Evolutionary conservation across 169 alveolate genomes (phyloP), one percentile per base, ranked within the genome.

Genomic region (Plasmodium blacklocki): DNA sequence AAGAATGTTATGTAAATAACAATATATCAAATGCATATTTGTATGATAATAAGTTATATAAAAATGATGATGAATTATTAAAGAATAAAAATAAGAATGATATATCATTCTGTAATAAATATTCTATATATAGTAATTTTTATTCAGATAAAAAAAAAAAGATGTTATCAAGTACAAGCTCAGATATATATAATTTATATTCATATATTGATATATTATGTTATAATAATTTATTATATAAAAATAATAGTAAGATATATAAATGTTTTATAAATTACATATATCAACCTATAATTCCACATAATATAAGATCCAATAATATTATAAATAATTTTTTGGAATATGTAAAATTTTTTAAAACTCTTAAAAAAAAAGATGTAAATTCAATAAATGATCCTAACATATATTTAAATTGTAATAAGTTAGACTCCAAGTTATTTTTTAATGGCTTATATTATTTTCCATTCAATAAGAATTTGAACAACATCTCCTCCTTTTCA

Each of bases 201-300:
- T 68, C 91, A 9, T 83, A 83, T 43, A 23, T 83, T 3, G 91
- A 83, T 56, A n/a, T 83, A 19, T 18, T 83, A 15, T 83, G 91
- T 43, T 83, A 83, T 49, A 56, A 50, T 29, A 68, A 54, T 67
- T 68, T 83, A 45, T 50, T 83, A 8, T 5, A 49, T 6, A 76
- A 64, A 45, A 67, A 58, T 19, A 60, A 66, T 12, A 19, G 89
- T 19, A 83, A 83, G 49, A 43, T 83, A 3, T 83, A 68, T 21
- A 83, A 26, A 18, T 83, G 91, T 47, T 83, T 67, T 67, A 83
- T 83, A 1, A 18, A 19, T 18, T 58, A 83, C 4, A 56, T 83
- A 15, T 83, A 62, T 26, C 91, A 83, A 60, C 91, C 91, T 4
- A 12, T 83, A 26, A 83, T 83, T 2, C 85, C 91, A 0, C 91